Evolutionary conservation across 768 basidiomycete species (phyloP).

Genomic region (Podaxis rugospora): DNA sequence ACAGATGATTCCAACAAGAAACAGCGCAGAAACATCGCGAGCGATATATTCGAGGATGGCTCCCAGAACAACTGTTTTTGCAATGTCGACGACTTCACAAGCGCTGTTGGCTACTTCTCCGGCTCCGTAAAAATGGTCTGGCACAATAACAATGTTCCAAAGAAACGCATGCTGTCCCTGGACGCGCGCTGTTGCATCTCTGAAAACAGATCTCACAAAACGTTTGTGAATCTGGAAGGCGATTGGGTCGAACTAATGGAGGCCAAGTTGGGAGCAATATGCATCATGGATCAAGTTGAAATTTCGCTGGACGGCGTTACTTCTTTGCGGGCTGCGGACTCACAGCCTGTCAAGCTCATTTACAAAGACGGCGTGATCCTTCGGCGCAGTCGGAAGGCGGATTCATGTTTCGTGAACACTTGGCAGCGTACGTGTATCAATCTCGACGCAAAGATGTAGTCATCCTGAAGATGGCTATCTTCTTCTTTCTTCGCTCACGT

Average conservation of each 20-base stretch:
- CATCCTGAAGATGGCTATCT: neutral
- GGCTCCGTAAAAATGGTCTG: constrained; percentile 5
- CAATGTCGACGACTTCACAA: neutral
- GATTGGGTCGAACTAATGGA: constrained; percentile 5
- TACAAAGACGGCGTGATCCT: constrained; percentile 17
- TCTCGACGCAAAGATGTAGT: neutral
- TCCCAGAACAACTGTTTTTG: constrained; percentile 9
- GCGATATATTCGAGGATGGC: constrained; percentile 7
- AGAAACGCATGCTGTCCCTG: neutral
- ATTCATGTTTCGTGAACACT: constrained; percentile 20
- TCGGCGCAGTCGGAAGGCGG: constrained; percentile 5
- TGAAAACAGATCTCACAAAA: neutral
- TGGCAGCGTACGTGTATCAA: constrained; percentile 21
- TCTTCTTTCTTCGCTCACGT: too few relatives aligned
- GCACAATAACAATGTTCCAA: neutral
- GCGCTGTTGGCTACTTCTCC: constrained; percentile 4
- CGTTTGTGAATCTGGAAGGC: neutral
- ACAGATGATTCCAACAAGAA: neutral
- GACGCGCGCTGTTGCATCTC: neutral
- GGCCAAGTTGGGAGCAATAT: neutral
- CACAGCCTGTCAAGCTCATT: constrained; percentile 9
- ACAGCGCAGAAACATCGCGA: neutral
- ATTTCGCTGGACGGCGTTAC: constrained; percentile 6
- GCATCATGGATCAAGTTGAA: constrained; percentile 5
- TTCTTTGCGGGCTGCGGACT: neutral